These are phyloP conservation scores for Leccinum griseonigrum DNA, from an alignment of 1,284 basidiomycete genomes.

Conservation along the genomic window DNA sequence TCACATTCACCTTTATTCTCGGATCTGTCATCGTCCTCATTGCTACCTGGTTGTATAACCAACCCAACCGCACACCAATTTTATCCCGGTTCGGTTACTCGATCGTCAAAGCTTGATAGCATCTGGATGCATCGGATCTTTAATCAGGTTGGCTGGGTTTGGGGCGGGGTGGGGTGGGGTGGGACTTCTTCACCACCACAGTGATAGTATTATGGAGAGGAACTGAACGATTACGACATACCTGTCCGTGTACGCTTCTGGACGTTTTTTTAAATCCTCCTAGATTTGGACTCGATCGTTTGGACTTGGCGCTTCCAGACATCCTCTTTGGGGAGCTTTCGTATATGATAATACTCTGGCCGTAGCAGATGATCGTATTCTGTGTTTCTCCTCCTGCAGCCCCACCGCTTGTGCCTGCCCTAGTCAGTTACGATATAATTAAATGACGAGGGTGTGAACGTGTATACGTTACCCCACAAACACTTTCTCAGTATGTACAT, in stretches of 20 bases:
- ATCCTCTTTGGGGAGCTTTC: conserved; percentile 14
- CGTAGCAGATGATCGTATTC: conserved; percentile 13
- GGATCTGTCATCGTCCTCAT: conserved; percentile 82
- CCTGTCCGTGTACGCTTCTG: conserved; percentile 19
- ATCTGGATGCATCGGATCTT: conserved; percentile 8
- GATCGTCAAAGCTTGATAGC: conserved; percentile 25
- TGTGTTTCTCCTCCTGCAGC: conserved; percentile 4
- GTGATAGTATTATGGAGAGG: conserved; percentile 6
- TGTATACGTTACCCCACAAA: conserved; percentile 9
- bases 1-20: conserved; percentile 81
- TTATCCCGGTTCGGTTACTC: conserved; percentile 29
- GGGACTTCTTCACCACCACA: conserved; percentile 3
- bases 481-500: neutral
- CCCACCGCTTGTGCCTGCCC: conserved; percentile 7
- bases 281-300: conserved; percentile 30
- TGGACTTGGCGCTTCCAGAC: conserved; percentile 19
- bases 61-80: conserved; percentile 41
- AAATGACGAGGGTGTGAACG: conserved; percentile 20
- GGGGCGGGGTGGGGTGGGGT: neutral
- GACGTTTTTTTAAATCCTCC: conserved; percentile 20
- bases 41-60: conserved; percentile 91
- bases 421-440: conserved; percentile 27
- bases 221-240: conserved; percentile 22
- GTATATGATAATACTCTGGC: conserved; percentile 20
- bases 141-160: neutral